phyloP scores from a whole-genome alignment of 192 early-diverging fungal genomes.

The Backusella liffmaniae region DNA sequence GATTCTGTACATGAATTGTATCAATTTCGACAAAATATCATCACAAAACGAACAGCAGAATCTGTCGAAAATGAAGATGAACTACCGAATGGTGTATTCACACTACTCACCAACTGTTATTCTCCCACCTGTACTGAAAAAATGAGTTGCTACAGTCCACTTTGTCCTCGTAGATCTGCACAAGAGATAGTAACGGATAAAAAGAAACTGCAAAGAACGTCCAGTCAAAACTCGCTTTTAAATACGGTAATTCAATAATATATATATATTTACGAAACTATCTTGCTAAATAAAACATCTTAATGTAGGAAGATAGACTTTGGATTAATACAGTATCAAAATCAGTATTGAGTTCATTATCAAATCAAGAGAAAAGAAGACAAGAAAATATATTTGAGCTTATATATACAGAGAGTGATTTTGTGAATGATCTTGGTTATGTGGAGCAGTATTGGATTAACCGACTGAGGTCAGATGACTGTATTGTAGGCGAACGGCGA shows the following conservation, averaged over 20 bases:
- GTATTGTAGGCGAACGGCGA: conserved; percentile 63
- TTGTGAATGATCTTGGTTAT: conserved; percentile 83
- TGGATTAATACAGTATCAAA: conserved; percentile 85
- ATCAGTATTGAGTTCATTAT: conserved; percentile 67
- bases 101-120: conserved; percentile 88
- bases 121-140: conserved; percentile 86
- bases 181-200: neutral
- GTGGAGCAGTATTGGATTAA: conserved; percentile 69
- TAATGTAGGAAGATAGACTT: conserved; percentile 54
- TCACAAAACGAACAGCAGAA: conserved; percentile 4
- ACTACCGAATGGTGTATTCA: conserved; percentile 84
- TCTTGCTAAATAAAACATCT: neutral
- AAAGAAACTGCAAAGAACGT: neutral
- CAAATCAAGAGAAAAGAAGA: conserved; percentile 76
- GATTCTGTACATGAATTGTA: conserved; percentile 84
- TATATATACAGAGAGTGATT: conserved; percentile 89
- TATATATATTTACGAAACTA: neutral
- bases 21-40: conserved; percentile 57
- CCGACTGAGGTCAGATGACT: conserved; percentile 58
- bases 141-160: conserved; percentile 84
- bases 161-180: conserved; percentile 73
- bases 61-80: conserved; percentile 30
- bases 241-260: neutral
- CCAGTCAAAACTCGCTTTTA: neutral
- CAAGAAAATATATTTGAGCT: conserved; percentile 95